A percentile compares a stretch with the other conserved stretches of the same genome.
Evolutionary conservation across 2,329 filamentous ascomycete species (phyloP).

Genomic region (Cytospora paraplurivora): DNA sequence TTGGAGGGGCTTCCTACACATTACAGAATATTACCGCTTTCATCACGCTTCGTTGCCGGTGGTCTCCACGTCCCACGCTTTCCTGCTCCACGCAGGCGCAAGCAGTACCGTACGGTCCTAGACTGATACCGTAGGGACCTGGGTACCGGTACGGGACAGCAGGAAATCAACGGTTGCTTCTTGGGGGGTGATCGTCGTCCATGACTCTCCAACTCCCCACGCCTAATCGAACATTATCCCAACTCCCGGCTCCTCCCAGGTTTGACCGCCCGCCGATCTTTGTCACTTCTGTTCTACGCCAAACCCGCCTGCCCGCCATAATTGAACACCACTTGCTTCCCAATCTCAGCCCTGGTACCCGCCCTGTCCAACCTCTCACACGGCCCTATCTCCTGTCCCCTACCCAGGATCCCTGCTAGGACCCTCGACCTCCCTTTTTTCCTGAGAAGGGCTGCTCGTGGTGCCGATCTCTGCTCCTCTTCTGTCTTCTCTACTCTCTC

Average conservation of each 20-base stretch:
- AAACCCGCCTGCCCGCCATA: slow-evolving; percentile 25
- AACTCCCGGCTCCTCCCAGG: slow-evolving; percentile 31
- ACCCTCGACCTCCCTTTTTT: slow-evolving; percentile 44
- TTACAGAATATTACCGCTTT: slow-evolving; percentile 1
- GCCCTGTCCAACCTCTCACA: slow-evolving; percentile 30
- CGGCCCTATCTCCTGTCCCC: slow-evolving; percentile 40
- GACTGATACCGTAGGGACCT: no score
- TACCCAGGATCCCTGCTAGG: slow-evolving; percentile 32
- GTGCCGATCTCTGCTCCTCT: slow-evolving; percentile 49
- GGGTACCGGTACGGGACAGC: slow-evolving; percentile 16
- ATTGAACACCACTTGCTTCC: slow-evolving; percentile 21
- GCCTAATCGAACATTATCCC: slow-evolving; percentile 24
- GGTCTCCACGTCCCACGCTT: slow-evolving; percentile 1
- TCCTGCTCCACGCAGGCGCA: slow-evolving; percentile 13
- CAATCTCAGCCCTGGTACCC: slow-evolving; percentile 29
- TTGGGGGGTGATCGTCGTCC: slow-evolving; percentile 20
- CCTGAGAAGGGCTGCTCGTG: slow-evolving; percentile 52
- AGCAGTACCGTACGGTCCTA: slow-evolving; percentile 5
- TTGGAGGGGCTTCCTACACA: slow-evolving; percentile 1
- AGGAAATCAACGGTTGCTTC: slow-evolving; percentile 8
- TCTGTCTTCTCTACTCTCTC: no score
- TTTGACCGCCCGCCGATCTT: slow-evolving; percentile 30
- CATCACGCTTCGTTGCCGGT: neutral
- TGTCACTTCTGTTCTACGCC: slow-evolving; percentile 26
- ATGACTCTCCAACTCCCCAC: slow-evolving; percentile 24